Evolutionary conservation across 176 grass and related monocot species (phyloP).

Genomic region (Rhynchospora breviuscula): DNA sequence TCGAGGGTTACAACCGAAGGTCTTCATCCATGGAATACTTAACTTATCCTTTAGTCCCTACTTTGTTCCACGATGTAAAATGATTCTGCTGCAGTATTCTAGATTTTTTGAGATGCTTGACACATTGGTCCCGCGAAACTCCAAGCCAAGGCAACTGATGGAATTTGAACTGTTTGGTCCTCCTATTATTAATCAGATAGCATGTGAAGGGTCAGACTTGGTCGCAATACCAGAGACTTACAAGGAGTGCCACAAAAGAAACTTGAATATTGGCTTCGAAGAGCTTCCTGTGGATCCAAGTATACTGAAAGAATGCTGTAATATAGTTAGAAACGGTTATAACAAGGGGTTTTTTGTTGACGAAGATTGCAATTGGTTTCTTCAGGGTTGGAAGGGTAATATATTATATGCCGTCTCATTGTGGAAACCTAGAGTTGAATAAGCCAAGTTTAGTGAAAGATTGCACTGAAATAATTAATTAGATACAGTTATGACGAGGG

Average conservation of each 20-base stretch:
- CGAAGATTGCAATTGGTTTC: conserved; percentile 30
- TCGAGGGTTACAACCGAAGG: neutral
- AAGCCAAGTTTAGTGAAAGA: too few relatives aligned
- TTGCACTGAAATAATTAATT: too few relatives aligned
- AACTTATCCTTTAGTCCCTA: neutral
- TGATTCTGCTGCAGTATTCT: conserved; percentile 37
- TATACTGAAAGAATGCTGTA: neutral
- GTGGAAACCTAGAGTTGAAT: conserved; percentile 22
- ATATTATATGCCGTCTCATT: conserved; percentile 9
- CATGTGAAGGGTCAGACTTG: conserved; percentile 17
- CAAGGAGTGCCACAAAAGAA: conserved; percentile 31
- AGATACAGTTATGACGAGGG: too few relatives aligned
- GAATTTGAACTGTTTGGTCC: neutral
- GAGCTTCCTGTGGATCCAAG: conserved; percentile 23
- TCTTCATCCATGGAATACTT: neutral
- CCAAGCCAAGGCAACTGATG: neutral
- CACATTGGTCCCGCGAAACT: neutral
- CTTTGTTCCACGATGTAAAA: conserved; percentile 27
- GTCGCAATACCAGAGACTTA: neutral
- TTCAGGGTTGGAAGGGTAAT: conserved; percentile 34
- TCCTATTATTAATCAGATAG: neutral
- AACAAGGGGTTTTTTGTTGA: conserved; percentile 25
- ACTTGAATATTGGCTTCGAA: conserved; percentile 17
- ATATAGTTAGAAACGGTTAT: conserved; percentile 8
- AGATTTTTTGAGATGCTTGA: neutral